phyloP scores from a whole-genome alignment of 768 basidiomycete genomes.

The Boletus rubropictus region DNA sequence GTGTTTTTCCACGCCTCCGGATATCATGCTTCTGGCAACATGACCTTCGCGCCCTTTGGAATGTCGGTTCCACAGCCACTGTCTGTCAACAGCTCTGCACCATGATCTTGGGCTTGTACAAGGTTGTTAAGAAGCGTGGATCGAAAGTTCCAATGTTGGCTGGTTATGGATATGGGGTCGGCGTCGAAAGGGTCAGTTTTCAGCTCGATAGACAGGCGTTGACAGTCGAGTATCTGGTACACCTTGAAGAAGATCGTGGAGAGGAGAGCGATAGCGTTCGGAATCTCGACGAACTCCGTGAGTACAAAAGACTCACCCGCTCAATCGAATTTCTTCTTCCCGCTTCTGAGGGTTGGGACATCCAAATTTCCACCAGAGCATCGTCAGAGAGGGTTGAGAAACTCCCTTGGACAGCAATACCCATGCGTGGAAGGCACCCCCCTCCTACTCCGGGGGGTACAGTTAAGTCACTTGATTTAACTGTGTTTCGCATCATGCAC shows the following conservation, averaged over 20 bases:
- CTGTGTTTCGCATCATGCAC: constrained; percentile 66
- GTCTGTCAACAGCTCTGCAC: constrained; percentile 79
- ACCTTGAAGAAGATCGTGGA: constrained; percentile 50
- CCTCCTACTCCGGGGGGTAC: constrained; percentile 28
- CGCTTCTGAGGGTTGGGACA: constrained; percentile 76
- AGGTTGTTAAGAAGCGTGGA: constrained; percentile 74
- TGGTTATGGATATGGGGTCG: constrained; percentile 78
- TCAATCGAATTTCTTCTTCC: constrained; percentile 81
- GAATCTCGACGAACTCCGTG: constrained; percentile 64
- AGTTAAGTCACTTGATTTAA: constrained; percentile 43
- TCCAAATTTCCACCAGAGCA: constrained; percentile 70
- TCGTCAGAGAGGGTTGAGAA: constrained; percentile 66
- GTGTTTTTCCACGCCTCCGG: constrained; percentile 44
- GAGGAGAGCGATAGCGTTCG: constrained; percentile 25
- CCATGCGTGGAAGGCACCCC: constrained; percentile 40
- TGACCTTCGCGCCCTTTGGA: constrained; percentile 85
- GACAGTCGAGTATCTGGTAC: constrained; percentile 76
- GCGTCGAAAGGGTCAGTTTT: constrained; percentile 72
- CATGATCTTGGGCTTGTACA: constrained; percentile 75
- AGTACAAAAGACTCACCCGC: constrained; percentile 63
- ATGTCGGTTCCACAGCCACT: constrained; percentile 57
- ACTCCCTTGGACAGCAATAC: constrained; percentile 67
- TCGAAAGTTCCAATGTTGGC: constrained; percentile 66
- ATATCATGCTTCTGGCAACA: constrained; percentile 96
- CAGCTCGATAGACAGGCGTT: constrained; percentile 80